Conservation (phyloP, 305 asterid species). For the Caryopteris hybrid region DNA sequence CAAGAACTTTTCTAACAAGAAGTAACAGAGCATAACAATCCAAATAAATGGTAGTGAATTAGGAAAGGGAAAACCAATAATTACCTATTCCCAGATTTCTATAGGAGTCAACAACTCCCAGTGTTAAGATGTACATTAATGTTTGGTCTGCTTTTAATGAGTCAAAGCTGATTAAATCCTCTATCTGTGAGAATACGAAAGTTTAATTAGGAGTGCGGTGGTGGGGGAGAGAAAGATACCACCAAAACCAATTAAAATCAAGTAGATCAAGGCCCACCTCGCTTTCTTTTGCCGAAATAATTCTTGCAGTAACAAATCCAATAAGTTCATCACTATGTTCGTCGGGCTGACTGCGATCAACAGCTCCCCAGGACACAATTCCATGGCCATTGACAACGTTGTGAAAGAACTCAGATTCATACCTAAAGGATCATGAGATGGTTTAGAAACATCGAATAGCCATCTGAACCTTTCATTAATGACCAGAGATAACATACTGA, state of each 20-base stretch:
- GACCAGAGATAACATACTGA: slow-evolving; percentile 25
- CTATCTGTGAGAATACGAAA: slow-evolving; percentile 46
- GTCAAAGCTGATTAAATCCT: slow-evolving; percentile 69
- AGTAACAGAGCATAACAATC: neutral
- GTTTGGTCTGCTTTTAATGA: slow-evolving; percentile 65
- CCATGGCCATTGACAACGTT: slow-evolving; percentile 81
- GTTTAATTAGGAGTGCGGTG: neutral
- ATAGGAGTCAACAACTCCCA: slow-evolving; percentile 85
- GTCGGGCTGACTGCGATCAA: slow-evolving; percentile 65
- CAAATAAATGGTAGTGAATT: neutral
- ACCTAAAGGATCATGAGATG: slow-evolving; percentile 40
- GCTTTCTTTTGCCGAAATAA: slow-evolving; percentile 71
- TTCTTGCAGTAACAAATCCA: slow-evolving; percentile 85
- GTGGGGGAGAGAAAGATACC: neutral
- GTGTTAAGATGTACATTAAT: slow-evolving; percentile 72
- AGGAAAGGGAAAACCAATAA: slow-evolving; percentile 6
- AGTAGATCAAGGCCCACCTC: slow-evolving; percentile 56
- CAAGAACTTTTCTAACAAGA: neutral
- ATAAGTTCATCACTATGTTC: slow-evolving; percentile 75
- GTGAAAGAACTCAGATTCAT: slow-evolving; percentile 82
- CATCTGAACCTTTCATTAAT: neutral
- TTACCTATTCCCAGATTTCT: slow-evolving; percentile 86
- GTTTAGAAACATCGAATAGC: slow-evolving; percentile 18
- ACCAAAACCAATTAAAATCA: neutral
- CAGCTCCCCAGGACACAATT: slow-evolving; percentile 97